These are phyloP conservation scores for Stemphylium beticola DNA, from an alignment of 2,329 filamentous ascomycete genomes.

Conservation along the genomic window DNA sequence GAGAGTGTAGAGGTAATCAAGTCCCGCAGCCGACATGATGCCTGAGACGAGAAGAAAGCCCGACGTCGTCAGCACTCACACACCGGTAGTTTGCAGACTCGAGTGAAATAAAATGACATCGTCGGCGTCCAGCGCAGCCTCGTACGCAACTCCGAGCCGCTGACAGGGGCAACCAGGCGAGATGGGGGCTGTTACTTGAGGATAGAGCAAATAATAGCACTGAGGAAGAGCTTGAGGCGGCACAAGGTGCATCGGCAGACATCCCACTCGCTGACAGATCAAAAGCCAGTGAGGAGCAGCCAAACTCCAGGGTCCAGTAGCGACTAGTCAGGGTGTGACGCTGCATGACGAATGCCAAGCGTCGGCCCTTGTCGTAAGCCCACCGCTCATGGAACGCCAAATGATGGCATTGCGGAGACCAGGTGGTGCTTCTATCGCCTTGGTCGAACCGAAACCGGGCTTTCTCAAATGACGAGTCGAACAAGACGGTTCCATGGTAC, in stretches of 20 bases:
- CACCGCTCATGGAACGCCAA: constrained; percentile 18
- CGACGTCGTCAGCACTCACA: constrained; percentile 5
- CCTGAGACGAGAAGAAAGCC: constrained; percentile 16
- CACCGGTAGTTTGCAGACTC: constrained; percentile 3
- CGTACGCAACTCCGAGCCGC: constrained; percentile 12
- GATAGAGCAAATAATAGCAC: constrained; percentile 14
- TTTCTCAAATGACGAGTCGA: constrained; percentile 11
- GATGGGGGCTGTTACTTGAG: constrained; percentile 1
- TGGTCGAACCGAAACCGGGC: constrained; percentile 6
- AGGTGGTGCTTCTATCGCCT: constrained; percentile 4
- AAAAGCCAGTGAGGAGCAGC: constrained; percentile 9
- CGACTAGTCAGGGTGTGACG: constrained; percentile 14
- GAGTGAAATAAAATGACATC: constrained; percentile 16
- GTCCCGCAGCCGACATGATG: constrained; percentile 9
- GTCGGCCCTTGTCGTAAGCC: constrained; percentile 6
- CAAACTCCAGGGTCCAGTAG: constrained; percentile 26
- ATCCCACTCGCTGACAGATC: constrained; percentile 22
- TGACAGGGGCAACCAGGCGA: constrained; percentile 9
- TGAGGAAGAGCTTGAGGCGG: constrained; percentile 12
- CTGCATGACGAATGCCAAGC: constrained; percentile 32
- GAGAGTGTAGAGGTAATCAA: constrained; percentile 9
- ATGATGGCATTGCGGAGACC: constrained; percentile 30
- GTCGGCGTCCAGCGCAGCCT: constrained; percentile 4
- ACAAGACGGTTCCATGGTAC: constrained; percentile 2
- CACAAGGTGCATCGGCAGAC: constrained; percentile 16